These are phyloP conservation scores for Ceratocystis ficicola DNA, from an alignment of 2,329 filamentous ascomycete genomes.

Conservation along the genomic window DNA sequence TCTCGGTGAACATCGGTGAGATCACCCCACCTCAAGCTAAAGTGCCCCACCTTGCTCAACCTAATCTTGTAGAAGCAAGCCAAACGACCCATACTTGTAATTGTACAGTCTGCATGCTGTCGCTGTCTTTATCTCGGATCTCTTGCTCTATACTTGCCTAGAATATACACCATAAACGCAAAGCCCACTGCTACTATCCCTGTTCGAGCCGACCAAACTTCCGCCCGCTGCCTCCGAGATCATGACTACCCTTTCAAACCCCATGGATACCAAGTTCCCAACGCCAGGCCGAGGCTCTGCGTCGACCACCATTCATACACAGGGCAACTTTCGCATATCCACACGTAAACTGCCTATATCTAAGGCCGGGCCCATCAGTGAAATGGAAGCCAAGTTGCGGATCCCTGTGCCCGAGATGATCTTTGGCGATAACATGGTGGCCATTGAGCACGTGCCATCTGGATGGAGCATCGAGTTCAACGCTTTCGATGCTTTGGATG, in stretches of 20 bases:
- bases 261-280: constrained; percentile 44
- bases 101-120: too few relatives aligned
- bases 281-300: constrained; percentile 38
- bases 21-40: neutral
- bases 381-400: constrained; percentile 62
- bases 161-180: neutral
- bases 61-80: too few relatives aligned
- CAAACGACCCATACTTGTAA: too few relatives aligned
- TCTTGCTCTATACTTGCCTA: neutral
- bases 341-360: constrained; percentile 90
- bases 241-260: constrained; percentile 23
- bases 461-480: constrained; percentile 73
- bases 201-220: neutral
- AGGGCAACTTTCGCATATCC: constrained; percentile 59
- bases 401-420: constrained; percentile 98
- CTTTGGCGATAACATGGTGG: constrained; percentile 84
- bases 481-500: constrained; percentile 75
- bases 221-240: neutral
- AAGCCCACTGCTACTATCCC: too few relatives aligned
- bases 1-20: constrained; percentile 5
- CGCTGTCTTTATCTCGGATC: too few relatives aligned
- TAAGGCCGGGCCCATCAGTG: constrained; percentile 80
- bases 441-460: constrained; percentile 59
- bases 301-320: constrained; percentile 45
- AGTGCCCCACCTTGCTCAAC: constrained; percentile 3